Percentiles rank a stretch among this genome's conserved stretches.
These are phyloP conservation scores for Salix dunnii DNA, from an alignment of 345 rosid species.

Conservation along the genomic window DNA sequence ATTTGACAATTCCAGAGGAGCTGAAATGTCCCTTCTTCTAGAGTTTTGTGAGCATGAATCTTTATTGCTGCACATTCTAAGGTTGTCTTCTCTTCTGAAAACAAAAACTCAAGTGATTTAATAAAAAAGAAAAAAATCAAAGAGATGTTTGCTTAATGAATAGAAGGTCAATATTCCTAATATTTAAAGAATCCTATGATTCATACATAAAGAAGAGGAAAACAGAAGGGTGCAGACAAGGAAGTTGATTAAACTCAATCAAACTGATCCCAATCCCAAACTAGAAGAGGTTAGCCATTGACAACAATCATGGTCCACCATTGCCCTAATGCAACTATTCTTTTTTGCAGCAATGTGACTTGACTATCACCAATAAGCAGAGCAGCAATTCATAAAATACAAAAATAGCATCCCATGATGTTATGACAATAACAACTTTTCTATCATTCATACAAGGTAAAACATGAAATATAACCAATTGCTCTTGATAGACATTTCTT, in stretches of 20 bases:
- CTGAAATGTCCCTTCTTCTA: constrained; percentile 19
- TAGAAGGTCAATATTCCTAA: not conserved
- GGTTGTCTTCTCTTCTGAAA: constrained; percentile 13
- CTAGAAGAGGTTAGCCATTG: not conserved
- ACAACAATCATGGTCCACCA: not conserved
- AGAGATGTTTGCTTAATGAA: not conserved
- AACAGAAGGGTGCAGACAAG: not conserved
- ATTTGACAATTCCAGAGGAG: constrained; percentile 9
- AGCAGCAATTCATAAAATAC: not conserved
- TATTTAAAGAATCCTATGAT: not conserved
- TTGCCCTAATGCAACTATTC: not conserved
- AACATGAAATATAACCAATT: not conserved
- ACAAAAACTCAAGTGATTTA: not conserved
- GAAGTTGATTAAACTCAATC: not conserved
- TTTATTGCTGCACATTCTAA: not conserved
- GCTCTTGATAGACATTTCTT: not conserved
- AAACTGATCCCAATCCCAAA: not conserved
- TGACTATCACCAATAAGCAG: not conserved
- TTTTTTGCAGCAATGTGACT: not conserved
- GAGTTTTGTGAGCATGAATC: constrained; percentile 7
- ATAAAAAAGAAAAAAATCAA: not conserved
- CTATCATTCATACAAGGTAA: not conserved
- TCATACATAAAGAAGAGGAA: not conserved
- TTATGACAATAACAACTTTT: not conserved
- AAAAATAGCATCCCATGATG: not conserved